phyloP scores from a whole-genome alignment of 192 early-diverging fungal species.

The Linnemannia hyalina region DNA sequence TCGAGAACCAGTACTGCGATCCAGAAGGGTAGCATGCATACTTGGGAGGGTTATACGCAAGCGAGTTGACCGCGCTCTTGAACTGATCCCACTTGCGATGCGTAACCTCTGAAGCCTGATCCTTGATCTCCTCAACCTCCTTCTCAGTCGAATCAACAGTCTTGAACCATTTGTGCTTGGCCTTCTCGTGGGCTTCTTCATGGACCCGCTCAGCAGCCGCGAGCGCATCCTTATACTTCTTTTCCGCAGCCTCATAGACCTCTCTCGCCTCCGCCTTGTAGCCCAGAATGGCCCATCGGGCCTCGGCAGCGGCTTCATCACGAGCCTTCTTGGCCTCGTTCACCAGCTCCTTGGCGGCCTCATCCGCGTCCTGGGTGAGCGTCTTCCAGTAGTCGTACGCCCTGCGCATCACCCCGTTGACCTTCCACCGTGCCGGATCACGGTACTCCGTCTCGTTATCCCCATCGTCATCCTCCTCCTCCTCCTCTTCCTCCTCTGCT shows the following conservation, averaged over 20 bases:
- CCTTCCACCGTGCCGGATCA: constrained; percentile 24
- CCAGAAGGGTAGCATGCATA: constrained; percentile 38
- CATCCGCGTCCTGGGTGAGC: constrained; percentile 41
- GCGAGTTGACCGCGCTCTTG: constrained; percentile 46
- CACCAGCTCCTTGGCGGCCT: constrained; percentile 34
- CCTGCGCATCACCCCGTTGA: constrained; percentile 36
- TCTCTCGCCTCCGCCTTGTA: constrained; percentile 50
- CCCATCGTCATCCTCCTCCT: constrained; percentile 16
- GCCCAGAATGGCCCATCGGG: constrained; percentile 33
- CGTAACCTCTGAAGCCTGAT: constrained; percentile 24
- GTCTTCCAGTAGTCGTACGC: constrained; percentile 54
- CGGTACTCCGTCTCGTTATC: constrained; percentile 5
- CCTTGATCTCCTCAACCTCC: constrained; percentile 39
- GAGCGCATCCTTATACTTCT: constrained; percentile 39
- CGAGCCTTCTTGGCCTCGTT: constrained; percentile 40
- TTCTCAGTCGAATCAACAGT: constrained; percentile 41
- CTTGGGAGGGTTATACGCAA: constrained; percentile 50
- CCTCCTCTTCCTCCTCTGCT: neutral
- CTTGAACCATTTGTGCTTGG: constrained; percentile 52
- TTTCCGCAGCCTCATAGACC: constrained; percentile 34
- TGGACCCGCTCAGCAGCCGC: constrained; percentile 36
- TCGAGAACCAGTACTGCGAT: constrained; percentile 53
- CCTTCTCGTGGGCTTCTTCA: constrained; percentile 48
- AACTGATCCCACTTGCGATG: constrained; percentile 51
- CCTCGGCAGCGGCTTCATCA: constrained; percentile 42